Evolutionary conservation across 768 basidiomycete genomes (phyloP), one percentile per base, ranked within the genome.

Genomic region (Phaeotremella skinneri): DNA sequence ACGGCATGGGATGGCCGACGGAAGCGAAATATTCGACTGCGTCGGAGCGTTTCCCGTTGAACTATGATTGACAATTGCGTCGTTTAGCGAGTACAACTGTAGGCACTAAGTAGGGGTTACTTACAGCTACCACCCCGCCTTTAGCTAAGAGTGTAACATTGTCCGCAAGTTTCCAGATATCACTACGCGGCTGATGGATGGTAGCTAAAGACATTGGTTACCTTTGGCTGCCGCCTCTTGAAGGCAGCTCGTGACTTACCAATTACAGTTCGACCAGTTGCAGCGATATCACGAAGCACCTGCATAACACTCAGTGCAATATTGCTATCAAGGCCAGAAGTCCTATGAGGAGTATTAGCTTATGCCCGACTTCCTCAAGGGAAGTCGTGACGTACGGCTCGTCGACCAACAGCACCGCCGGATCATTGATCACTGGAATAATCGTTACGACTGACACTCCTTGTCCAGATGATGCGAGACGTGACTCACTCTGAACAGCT

Each of bases 261-360:
- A 47, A 81, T 79, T 42, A 80, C 80, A 4, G 80, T 81, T 17
- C 80, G 72, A 3, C 81, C 80, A 17, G 75, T 76, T 1, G 73
- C 58, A 2, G 79, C 79, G 41, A 81, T 79, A 37, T 77, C 76
- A 32, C 74, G 70, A 9, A 82, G 73, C 2, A 77, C 78, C 55
- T 79, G 69, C 79, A 82, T 81, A 7, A 82, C 79, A 65, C 78
- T 81, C 49, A 76, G 66, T 2, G 82, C 81, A 13, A 79, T 81
- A 62, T 78, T 79, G 0, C 79, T 71, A 67, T 82, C 82, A 26
- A 82, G 65, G 2, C 82, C 81, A 61, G 74, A 75, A 5, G 76
- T 78, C 51, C 73, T 63, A 59, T 32, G 21, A 53, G 7, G 58
- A 2, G 4, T 27, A 21, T 17, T 23, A 43, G n/a, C 20, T 27